Conservation (phyloP, 208 protist genomes). For the Crithidia acanthocephali region DNA sequence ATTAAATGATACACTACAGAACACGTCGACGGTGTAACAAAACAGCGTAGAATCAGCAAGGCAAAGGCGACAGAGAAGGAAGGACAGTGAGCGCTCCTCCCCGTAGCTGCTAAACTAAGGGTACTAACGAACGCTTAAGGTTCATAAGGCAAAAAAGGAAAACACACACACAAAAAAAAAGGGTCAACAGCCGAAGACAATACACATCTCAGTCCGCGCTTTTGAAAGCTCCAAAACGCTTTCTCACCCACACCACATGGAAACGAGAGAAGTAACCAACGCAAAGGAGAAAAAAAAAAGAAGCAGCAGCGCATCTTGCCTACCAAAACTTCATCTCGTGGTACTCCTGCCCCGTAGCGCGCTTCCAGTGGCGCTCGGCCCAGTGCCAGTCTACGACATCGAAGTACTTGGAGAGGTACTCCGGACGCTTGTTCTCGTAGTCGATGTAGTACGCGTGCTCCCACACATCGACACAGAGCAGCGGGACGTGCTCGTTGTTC, state of each 20-base stretch:
- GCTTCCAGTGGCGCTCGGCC: slow-evolving; percentile 93
- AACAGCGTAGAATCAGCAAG: neutral
- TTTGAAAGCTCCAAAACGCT: too few species aligned
- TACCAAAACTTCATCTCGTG: slow-evolving; percentile 90
- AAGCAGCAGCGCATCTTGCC: slow-evolving; percentile 2
- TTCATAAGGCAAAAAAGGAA: neutral
- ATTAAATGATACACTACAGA: slow-evolving; percentile 2
- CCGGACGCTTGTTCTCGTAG: slow-evolving; percentile 91
- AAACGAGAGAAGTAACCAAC: too few species aligned
- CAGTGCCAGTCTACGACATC: slow-evolving; percentile 96
- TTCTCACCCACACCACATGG: too few species aligned
- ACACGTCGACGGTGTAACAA: neutral
- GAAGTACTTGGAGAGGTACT: slow-evolving; percentile 92
- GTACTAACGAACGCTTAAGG: neutral
- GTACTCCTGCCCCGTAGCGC: slow-evolving; percentile 85
- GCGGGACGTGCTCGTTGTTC: slow-evolving; percentile 54
- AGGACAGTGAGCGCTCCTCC: neutral
- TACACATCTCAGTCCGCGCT: too few species aligned
- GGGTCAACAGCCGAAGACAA: too few species aligned
- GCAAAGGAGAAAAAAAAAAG: too few species aligned
- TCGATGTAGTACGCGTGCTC: slow-evolving; percentile 97
- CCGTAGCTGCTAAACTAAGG: neutral
- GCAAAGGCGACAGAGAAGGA: slow-evolving; percentile 8
- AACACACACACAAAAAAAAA: neutral
- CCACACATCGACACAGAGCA: slow-evolving; percentile 94